Evolutionary conservation across 2,329 filamentous ascomycete genomes (phyloP).

Genomic region (Lasiodiplodia theobromae): DNA sequence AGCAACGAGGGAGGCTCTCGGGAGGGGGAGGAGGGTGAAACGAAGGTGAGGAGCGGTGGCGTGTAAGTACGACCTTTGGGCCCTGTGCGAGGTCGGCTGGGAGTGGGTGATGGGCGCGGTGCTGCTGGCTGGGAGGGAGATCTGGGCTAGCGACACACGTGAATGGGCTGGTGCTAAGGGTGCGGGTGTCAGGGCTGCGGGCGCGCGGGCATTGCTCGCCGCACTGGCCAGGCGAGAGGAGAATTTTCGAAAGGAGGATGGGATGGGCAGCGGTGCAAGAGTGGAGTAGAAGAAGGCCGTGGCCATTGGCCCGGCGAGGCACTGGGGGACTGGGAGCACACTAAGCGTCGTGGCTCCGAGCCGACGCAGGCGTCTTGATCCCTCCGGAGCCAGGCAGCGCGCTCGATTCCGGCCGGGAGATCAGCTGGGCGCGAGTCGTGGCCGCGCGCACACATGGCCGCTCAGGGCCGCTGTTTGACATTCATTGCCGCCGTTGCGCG

Average conservation of each 20-base stretch:
- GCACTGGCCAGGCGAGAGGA: constrained; percentile 28
- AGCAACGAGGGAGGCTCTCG: constrained; percentile 28
- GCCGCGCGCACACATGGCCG: constrained; percentile 27
- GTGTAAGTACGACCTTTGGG: constrained; percentile 29
- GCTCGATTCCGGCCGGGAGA: constrained; percentile 26
- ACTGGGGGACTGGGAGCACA: constrained; percentile 17
- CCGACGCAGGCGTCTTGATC: constrained; percentile 19
- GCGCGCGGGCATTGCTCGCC: constrained; percentile 21
- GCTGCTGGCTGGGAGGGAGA: constrained; percentile 27
- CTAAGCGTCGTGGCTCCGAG: constrained; percentile 23
- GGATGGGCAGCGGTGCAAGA: constrained; percentile 24
- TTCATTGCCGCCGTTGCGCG: constrained; percentile 26
- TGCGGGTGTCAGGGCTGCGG: constrained; percentile 11
- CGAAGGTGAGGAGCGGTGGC: constrained; percentile 31
- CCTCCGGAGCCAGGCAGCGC: neutral
- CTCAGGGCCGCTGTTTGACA: constrained; percentile 28
- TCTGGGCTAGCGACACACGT: constrained; percentile 30
- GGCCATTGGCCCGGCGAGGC: constrained; percentile 22
- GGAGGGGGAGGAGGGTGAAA: constrained; percentile 26
- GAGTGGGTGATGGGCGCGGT: constrained; percentile 25
- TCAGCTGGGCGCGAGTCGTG: constrained; percentile 28
- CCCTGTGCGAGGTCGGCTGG: constrained; percentile 27
- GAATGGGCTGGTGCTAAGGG: constrained; percentile 25
- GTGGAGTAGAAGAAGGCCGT: constrained; percentile 24
- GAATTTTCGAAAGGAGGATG: constrained; percentile 32